Percentiles rank a stretch among this genome's conserved stretches.
Conservation (phyloP, 495 filamentous ascomycete genomes). For the Xylaria flabelliformis region DNA sequence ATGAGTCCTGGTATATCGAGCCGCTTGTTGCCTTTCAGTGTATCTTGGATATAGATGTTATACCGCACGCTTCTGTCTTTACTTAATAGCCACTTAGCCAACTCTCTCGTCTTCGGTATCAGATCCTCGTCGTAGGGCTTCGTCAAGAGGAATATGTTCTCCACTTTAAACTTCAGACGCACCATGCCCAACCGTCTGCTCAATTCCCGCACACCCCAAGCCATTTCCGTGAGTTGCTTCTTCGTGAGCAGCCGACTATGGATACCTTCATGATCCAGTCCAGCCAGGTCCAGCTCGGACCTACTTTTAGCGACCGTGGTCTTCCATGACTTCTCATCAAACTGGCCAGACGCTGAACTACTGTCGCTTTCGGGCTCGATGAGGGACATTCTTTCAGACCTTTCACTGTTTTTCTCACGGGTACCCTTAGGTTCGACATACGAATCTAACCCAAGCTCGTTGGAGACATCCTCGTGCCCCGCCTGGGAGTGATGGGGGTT, state of each 20-base stretch:
- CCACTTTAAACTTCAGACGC: conserved; percentile 77
- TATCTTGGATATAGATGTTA: conserved; percentile 81
- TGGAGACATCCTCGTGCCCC: conserved; percentile 36
- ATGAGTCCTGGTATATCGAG: conserved; percentile 74
- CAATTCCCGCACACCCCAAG: conserved; percentile 89
- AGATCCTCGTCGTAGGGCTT: conserved; percentile 86
- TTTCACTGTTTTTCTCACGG: neutral
- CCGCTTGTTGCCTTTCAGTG: conserved; percentile 67
- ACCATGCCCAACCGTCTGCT: conserved; percentile 83
- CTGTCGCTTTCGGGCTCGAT: conserved; percentile 39
- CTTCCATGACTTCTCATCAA: conserved; percentile 55
- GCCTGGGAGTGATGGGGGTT: neutral
- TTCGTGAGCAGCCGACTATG: conserved; percentile 79
- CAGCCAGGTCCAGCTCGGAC: conserved; percentile 39
- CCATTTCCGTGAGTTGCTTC: conserved; percentile 92
- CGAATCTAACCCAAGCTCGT: conserved; percentile 37
- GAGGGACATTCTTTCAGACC: conserved; percentile 13
- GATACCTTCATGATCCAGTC: conserved; percentile 36
- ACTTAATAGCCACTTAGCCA: conserved; percentile 86
- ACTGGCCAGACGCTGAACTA: conserved; percentile 44
- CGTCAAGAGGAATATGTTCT: conserved; percentile 84
- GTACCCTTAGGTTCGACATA: conserved; percentile 46
- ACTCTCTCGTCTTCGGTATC: conserved; percentile 76
- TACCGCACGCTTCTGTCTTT: conserved; percentile 71
- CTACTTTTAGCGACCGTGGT: conserved; percentile 39